Conservation (phyloP, 164 flowering plant genomes). For the Platanus orientalis region DNA sequence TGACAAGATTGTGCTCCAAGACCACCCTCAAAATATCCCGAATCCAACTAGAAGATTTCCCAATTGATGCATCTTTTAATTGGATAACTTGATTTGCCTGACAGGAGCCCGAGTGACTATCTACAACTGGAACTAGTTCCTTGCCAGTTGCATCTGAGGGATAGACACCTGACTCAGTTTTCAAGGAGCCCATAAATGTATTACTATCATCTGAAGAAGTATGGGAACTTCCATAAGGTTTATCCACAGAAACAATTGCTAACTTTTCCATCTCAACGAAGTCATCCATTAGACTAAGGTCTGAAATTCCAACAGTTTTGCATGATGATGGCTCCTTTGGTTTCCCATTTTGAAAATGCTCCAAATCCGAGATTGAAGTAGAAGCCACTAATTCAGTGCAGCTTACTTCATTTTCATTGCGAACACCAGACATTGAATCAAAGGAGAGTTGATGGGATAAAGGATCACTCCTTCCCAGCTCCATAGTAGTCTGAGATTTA, state of each 20-base stretch:
- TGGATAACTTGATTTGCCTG: slow-evolving; percentile 13
- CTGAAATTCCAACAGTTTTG: slow-evolving; percentile 39
- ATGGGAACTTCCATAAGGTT: slow-evolving; percentile 21
- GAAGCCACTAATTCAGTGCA: slow-evolving; percentile 60
- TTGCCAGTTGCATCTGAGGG: slow-evolving; percentile 27
- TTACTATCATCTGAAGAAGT: slow-evolving; percentile 14
- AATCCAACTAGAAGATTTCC: slow-evolving; percentile 54
- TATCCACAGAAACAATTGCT: slow-evolving; percentile 63
- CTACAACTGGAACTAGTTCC: slow-evolving; percentile 50
- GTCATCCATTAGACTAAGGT: slow-evolving; percentile 78
- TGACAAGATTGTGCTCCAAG: slow-evolving; percentile 40
- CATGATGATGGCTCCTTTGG: slow-evolving; percentile 26
- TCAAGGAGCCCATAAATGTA: slow-evolving; percentile 4
- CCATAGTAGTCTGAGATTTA: slow-evolving; percentile 32
- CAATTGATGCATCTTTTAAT: slow-evolving; percentile 15
- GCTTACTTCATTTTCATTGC: slow-evolving; percentile 36
- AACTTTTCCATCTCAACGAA: slow-evolving; percentile 83
- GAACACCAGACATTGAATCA: slow-evolving; percentile 24
- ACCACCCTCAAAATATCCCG: slow-evolving; percentile 49
- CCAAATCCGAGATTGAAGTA: slow-evolving; percentile 44
- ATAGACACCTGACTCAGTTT: slow-evolving; percentile 6
- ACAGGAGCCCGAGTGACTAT: slow-evolving; percentile 13
- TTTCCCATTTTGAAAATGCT: slow-evolving; percentile 39
- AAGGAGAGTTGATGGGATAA: slow-evolving; percentile 21
- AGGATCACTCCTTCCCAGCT: slow-evolving; percentile 22